Evolutionary conservation across 495 filamentous ascomycete genomes (phyloP), one percentile per base, ranked within the genome.

Genomic region (Talaromyces proteolyticus): DNA sequence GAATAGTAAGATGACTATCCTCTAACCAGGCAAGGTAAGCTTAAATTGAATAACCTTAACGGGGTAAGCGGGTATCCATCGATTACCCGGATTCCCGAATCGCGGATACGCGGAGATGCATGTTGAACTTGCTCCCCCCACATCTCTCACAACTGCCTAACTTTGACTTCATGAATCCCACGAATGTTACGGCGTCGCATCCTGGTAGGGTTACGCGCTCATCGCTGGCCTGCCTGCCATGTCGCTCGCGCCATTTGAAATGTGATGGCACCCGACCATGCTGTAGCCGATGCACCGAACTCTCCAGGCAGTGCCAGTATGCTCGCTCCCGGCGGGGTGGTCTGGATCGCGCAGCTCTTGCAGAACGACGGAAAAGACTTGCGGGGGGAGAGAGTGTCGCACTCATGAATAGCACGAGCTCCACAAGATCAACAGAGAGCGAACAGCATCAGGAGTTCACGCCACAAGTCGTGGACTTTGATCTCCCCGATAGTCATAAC

Each of bases 261-360:
- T 62, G 36, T 69, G 75, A 63, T 36, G 56, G 44, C 0, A 47
- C 24, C 14, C 41, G 23, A 26, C 60, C 60, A 8, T 20, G 3
- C 7, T 63, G 60, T 46, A 56, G 47, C 25, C 62, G 76, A 14
- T 80, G 78, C 50, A 46, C 51, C n/a, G 60, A 59, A 12, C 60
- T 68, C 45, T 62, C 63, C 37, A 64, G 65, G 45, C 54, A 68
- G n/a, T 80, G 77, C 49, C 57, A 58, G 24, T 80, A 78, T 56
- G 58, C 68, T 7, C 68, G 69, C 40, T 78, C 75, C 41, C 67
- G 77, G n/a, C 68, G 78, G 44, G 78, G 78, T 53, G 83, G 83
- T 29, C 37, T 59, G 17, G 55, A 56, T 18, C 57, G 60, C 4
- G 60, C 53, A 22, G 53, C 58, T 0, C 21, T 63, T 14, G 53